Percentiles rank a stretch among this genome's conserved stretches.
phyloP scores from a whole-genome alignment of 179 eudicot genomes.

The Amaranthus tricolor region DNA sequence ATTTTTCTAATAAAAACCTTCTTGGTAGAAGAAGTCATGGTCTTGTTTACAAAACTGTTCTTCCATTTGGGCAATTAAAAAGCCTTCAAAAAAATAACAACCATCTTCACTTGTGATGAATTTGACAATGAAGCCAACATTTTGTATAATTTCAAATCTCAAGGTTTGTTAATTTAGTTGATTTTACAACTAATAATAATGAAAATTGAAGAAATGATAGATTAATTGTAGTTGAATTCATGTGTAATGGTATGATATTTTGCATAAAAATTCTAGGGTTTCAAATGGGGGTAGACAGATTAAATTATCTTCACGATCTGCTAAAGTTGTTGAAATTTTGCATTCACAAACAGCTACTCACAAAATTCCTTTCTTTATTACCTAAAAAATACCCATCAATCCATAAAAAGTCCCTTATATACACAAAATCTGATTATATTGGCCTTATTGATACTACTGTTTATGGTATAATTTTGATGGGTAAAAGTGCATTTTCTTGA shows the following conservation, averaged over 20 bases:
- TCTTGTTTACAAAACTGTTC: slow-evolving; percentile 74
- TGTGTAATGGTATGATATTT: slow-evolving; percentile 81
- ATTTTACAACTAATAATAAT: slow-evolving; percentile 37
- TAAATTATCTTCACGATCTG: slow-evolving; percentile 56
- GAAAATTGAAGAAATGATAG: slow-evolving; percentile 30
- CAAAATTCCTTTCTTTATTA: too few species aligned
- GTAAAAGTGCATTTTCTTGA: too few species aligned
- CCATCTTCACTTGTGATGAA: slow-evolving; percentile 39
- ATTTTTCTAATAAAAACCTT: slow-evolving; percentile 67
- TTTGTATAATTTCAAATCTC: slow-evolving; percentile 63
- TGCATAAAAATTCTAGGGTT: slow-evolving; percentile 51
- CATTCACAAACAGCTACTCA: too few species aligned
- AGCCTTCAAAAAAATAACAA: slow-evolving; percentile 41
- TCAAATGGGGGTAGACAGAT: slow-evolving; percentile 77
- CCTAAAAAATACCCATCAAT: too few species aligned
- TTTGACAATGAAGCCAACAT: slow-evolving; percentile 77
- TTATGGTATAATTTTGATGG: too few species aligned
- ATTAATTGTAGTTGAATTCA: slow-evolving; percentile 79
- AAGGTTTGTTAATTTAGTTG: slow-evolving; percentile 71
- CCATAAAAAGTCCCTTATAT: too few species aligned
- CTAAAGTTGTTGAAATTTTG: slow-evolving; percentile 57
- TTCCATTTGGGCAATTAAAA: slow-evolving; percentile 72
- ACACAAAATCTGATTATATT: too few species aligned
- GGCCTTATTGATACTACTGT: too few species aligned
- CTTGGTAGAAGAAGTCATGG: slow-evolving; percentile 94